These are phyloP conservation scores for Pichia paraexigua DNA, from an alignment of 805 yeast genomes.

Conservation along the genomic window DNA sequence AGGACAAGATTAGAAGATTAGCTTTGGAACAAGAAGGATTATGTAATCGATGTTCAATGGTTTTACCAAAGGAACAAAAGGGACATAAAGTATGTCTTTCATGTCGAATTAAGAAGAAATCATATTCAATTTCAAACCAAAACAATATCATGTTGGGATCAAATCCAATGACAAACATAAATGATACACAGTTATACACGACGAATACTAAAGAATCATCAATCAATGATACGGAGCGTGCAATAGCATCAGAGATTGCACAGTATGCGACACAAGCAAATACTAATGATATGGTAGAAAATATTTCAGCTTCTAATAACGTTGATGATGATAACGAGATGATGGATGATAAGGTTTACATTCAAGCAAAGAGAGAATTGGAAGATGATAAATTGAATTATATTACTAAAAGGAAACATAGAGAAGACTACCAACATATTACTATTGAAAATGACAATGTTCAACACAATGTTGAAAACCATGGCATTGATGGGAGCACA, in stretches of 20 bases:
- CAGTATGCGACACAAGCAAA: not conserved
- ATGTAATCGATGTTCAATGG: constrained; percentile 55
- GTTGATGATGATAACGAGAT: not conserved
- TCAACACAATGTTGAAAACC: not conserved
- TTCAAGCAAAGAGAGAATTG: not conserved
- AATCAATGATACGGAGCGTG: not conserved
- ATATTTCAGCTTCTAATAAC: not conserved
- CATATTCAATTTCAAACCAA: not conserved
- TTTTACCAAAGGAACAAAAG: constrained; percentile 38
- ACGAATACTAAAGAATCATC: not conserved
- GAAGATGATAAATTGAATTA: not conserved
- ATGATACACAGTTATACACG: not conserved
- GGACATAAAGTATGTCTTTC: constrained; percentile 48
- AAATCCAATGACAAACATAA: not conserved
- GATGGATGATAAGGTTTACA: not conserved
- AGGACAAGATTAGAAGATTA: constrained; percentile 50
- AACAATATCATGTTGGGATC: not conserved
- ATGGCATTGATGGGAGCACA: not conserved
- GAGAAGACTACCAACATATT: not conserved
- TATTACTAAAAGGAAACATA: not conserved
- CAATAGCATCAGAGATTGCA: not conserved
- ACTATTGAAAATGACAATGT: not conserved
- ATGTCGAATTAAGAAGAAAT: constrained; percentile 50
- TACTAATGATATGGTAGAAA: not conserved
- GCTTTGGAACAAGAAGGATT: constrained; percentile 49